Evolutionary conservation across 306 rosid genomes (phyloP).

Genomic region (Acacia melanoxylon): DNA sequence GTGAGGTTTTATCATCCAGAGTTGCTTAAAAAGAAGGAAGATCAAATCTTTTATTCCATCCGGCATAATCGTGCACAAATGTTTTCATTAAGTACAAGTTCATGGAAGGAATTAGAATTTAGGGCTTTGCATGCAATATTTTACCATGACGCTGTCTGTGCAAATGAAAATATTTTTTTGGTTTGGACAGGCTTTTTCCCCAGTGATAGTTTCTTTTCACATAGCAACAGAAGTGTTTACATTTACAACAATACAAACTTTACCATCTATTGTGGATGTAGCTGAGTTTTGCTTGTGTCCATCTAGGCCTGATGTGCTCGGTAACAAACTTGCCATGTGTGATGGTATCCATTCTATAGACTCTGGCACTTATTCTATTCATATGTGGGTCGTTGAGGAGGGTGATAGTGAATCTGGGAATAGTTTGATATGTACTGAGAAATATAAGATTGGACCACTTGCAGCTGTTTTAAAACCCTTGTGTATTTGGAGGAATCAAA

Average conservation of each 20-base stretch:
- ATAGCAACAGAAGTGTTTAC: not conserved
- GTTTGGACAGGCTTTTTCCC: accelerated
- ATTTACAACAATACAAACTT: not conserved
- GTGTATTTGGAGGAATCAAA: not conserved
- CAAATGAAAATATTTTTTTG: not conserved
- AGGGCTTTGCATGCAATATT: not conserved
- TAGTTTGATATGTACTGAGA: not conserved
- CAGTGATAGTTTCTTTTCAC: not conserved
- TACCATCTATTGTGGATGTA: not conserved
- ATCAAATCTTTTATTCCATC: accelerated
- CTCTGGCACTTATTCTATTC: not conserved
- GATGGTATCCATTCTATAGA: not conserved
- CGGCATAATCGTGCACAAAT: not conserved
- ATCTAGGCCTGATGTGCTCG: not conserved
- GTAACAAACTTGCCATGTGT: not conserved
- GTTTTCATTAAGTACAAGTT: not conserved
- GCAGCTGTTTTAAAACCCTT: not conserved
- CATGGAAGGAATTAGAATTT: not conserved
- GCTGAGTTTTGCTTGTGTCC: not conserved
- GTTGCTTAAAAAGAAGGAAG: not conserved
- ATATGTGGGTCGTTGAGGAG: not conserved
- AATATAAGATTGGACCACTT: not conserved
- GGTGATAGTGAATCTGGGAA: not conserved
- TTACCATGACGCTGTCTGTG: not conserved
- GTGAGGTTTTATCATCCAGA: not conserved